Conservation (phyloP, 805 yeast species). For the Metschnikowia similis region DNA sequence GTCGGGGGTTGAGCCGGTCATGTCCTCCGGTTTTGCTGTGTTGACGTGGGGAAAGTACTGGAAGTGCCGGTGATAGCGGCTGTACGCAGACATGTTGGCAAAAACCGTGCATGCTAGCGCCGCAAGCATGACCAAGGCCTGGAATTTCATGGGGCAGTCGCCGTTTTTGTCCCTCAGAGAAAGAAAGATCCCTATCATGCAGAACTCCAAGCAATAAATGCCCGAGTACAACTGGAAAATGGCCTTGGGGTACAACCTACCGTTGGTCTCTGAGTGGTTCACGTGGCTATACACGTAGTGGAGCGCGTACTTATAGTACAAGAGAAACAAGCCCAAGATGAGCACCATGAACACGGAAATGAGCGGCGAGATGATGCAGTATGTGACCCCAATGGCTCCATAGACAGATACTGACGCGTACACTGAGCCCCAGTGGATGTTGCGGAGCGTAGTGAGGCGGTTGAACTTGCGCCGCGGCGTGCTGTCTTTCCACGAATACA, state of each 20-base stretch:
- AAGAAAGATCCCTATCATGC: constrained; percentile 72
- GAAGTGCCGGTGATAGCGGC: constrained; percentile 32
- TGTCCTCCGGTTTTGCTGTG: constrained; percentile 1
- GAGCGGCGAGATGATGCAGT: constrained; percentile 75
- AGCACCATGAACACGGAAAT: constrained; percentile 64
- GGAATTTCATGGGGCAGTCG: constrained; percentile 40
- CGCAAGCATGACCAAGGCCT: constrained; percentile 50
- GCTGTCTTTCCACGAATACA: constrained; percentile 35
- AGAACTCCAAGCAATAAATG: constrained; percentile 72
- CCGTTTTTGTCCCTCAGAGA: constrained; percentile 51
- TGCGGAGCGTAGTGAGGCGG: constrained; percentile 41
- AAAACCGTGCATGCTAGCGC: constrained; percentile 52
- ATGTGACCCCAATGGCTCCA: constrained; percentile 74
- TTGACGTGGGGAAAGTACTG: constrained; percentile 22
- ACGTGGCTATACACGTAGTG: constrained; percentile 50
- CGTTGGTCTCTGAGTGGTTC: constrained; percentile 61
- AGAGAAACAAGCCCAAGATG: constrained; percentile 42
- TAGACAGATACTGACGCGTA: constrained; percentile 76
- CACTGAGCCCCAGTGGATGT: constrained; percentile 70
- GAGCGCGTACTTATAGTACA: constrained; percentile 69
- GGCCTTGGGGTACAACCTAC: constrained; percentile 69
- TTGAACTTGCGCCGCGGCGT: constrained; percentile 60
- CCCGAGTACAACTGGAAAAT: constrained; percentile 77
- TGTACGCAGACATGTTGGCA: constrained; percentile 51
- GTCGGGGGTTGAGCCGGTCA: background rate